A percentile compares a stretch with the other conserved stretches of the same genome.
Evolutionary conservation across 2,329 filamentous ascomycete genomes (phyloP).

Genomic region (Rutstroemia sydowiana): DNA sequence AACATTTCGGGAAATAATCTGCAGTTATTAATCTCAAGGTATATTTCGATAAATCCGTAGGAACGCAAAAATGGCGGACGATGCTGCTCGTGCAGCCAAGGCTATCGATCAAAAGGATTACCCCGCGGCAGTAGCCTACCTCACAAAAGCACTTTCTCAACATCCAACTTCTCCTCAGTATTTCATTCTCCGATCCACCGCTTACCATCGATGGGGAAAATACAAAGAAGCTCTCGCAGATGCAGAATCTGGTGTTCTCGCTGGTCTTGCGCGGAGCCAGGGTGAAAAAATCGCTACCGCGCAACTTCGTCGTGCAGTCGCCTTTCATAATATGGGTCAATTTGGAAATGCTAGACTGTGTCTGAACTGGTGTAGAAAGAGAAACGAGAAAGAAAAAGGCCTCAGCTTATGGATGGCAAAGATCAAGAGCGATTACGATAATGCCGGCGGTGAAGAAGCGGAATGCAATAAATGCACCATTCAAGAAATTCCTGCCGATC

Average conservation of each 20-base stretch:
- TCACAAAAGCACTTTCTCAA: slow-evolving; percentile 56
- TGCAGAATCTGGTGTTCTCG: slow-evolving; percentile 57
- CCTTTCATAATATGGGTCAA: slow-evolving; percentile 60
- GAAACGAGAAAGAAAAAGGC: slow-evolving; percentile 44
- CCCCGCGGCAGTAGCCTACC: slow-evolving; percentile 57
- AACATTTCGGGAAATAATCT: background rate
- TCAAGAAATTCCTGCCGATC: slow-evolving; percentile 44
- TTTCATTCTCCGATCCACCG: slow-evolving; percentile 75
- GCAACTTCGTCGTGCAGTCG: slow-evolving; percentile 72
- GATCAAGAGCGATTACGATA: slow-evolving; percentile 42
- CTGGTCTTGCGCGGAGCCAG: slow-evolving; percentile 60
- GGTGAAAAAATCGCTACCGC: slow-evolving; percentile 72
- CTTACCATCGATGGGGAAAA: slow-evolving; percentile 58
- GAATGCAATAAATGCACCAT: slow-evolving; percentile 38
- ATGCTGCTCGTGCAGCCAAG: slow-evolving; percentile 42
- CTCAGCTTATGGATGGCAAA: slow-evolving; percentile 53
- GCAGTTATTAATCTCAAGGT: background rate
- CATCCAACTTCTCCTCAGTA: slow-evolving; percentile 69
- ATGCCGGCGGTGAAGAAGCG: slow-evolving; percentile 40
- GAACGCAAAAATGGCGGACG: slow-evolving; percentile 38
- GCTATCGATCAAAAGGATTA: slow-evolving; percentile 61
- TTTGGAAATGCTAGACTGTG: slow-evolving; percentile 71
- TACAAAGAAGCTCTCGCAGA: slow-evolving; percentile 61
- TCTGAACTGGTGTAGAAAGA: slow-evolving; percentile 49
- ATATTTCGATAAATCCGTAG: no score